Conservation (phyloP, 139 green algal species). For the Tetraselmis striata region DNA sequence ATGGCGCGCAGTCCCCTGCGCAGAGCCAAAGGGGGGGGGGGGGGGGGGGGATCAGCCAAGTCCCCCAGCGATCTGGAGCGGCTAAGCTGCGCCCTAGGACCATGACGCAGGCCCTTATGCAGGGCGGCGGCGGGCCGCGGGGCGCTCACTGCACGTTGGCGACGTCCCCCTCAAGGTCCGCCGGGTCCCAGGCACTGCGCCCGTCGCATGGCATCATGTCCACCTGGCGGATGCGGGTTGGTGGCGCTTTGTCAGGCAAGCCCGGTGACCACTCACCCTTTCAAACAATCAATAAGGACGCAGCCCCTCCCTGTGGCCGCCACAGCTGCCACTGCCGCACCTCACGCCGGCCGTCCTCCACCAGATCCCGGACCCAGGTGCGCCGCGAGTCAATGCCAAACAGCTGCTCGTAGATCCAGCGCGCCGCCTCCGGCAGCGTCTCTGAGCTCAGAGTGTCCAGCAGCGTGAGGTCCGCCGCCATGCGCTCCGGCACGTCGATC, state of each 20-base stretch:
- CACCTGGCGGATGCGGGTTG: no score
- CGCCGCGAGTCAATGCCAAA: slow-evolving; percentile 14
- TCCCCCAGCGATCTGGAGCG: no score
- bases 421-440: slow-evolving; percentile 24
- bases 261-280: no score
- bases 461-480: not conserved
- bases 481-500: slow-evolving; percentile 10
- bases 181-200: not conserved
- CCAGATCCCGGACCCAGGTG: slow-evolving; percentile 28
- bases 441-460: not conserved
- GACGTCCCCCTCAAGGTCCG: slow-evolving; percentile 14
- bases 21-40: no score
- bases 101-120: no score
- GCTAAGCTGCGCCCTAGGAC: no score
- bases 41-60: no score
- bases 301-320: no score
- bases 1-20: not conserved
- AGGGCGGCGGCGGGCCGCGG: no score
- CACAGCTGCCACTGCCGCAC: no score
- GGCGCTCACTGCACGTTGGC: not conserved
- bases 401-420: slow-evolving; percentile 54
- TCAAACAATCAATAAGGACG: no score
- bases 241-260: no score
- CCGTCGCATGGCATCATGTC: slow-evolving; percentile 36
- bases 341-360: slow-evolving; percentile 36